These are phyloP conservation scores for Diutina mesorugosa DNA, from an alignment of 1,139 yeast genomes.

Conservation along the genomic window DNA sequence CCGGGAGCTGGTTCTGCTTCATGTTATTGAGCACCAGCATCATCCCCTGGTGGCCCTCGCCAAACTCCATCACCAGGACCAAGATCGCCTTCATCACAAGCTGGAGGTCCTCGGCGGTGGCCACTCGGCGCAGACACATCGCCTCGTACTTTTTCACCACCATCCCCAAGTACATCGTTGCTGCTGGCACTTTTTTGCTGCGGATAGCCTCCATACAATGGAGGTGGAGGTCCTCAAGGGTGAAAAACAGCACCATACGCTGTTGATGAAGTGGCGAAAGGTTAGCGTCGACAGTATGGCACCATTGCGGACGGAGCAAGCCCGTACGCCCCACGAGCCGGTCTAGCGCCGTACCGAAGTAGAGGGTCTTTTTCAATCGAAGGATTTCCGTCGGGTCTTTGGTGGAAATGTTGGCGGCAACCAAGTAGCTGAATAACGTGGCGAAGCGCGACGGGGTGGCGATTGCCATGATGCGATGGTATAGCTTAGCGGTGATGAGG, in stretches of 20 bases:
- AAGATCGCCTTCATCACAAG: constrained; percentile 17
- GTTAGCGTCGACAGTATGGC: constrained; percentile 13
- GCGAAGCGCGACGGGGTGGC: constrained; percentile 12
- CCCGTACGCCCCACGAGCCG: constrained; percentile 26
- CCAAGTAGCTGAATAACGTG: constrained; percentile 19
- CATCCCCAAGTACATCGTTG: constrained; percentile 21
- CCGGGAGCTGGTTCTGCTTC: constrained; percentile 14
- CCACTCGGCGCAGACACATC: constrained; percentile 11
- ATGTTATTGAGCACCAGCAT: constrained; percentile 18
- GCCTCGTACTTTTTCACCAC: constrained; percentile 25
- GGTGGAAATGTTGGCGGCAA: constrained; percentile 22
- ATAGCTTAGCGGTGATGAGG: constrained; percentile 10
- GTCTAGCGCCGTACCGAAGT: constrained; percentile 19
- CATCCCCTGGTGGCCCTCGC: neutral
- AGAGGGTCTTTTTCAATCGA: constrained; percentile 13
- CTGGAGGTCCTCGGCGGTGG: constrained; percentile 14
- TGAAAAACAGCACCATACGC: constrained; percentile 20
- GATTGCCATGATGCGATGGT: constrained; percentile 11
- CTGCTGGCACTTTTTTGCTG: constrained; percentile 10
- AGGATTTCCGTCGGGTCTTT: constrained; percentile 8
- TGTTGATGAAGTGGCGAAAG: constrained; percentile 11
- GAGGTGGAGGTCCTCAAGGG: constrained; percentile 15
- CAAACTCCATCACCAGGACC: constrained; percentile 18
- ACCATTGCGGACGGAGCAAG: constrained; percentile 23
- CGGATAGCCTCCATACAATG: constrained; percentile 16